phyloP scores from a whole-genome alignment of 2,329 filamentous ascomycete species.

The Tolypocladium sp. region DNA sequence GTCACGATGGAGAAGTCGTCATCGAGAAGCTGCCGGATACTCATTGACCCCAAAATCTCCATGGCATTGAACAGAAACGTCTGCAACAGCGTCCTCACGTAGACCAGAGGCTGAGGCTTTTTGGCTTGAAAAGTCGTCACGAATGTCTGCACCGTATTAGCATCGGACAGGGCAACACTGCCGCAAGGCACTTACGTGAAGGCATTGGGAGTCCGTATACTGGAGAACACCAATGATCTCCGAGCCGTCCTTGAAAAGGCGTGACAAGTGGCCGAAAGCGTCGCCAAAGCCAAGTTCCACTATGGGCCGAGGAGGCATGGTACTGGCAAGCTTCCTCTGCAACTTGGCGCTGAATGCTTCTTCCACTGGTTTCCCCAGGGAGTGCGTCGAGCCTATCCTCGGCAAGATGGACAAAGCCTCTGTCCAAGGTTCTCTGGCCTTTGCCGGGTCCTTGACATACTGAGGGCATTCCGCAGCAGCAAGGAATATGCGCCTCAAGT shows the following conservation, averaged over 20 bases:
- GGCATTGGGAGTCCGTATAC: conserved; percentile 58
- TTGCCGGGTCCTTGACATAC: conserved; percentile 33
- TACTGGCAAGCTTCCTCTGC: conserved; percentile 85
- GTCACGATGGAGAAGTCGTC: conserved; percentile 73
- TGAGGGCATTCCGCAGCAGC: conserved; percentile 39
- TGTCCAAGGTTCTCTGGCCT: conserved; percentile 41
- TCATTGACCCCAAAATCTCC: conserved; percentile 57
- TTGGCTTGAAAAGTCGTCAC: conserved; percentile 66
- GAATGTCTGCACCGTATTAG: conserved; percentile 46
- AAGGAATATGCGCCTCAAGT: conserved; percentile 57
- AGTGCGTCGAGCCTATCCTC: conserved; percentile 48
- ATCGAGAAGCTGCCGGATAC: conserved; percentile 67
- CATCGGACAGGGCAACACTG: not conserved
- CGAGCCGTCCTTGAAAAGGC: conserved; percentile 62
- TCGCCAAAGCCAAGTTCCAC: conserved; percentile 67
- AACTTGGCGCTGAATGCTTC: conserved; percentile 86
- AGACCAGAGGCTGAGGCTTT: conserved; percentile 74
- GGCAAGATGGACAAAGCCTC: conserved; percentile 41
- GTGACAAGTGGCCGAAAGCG: conserved; percentile 59
- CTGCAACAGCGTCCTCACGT: conserved; percentile 72
- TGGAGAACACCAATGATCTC: conserved; percentile 60
- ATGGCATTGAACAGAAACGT: conserved; percentile 66
- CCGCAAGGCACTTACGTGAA: conserved; percentile 44
- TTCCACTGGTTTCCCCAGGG: conserved; percentile 55
- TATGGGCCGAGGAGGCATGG: conserved; percentile 85